Evolutionary conservation across 2,329 filamentous ascomycete genomes (phyloP).

Genomic region (Aspergillus luchuensis): DNA sequence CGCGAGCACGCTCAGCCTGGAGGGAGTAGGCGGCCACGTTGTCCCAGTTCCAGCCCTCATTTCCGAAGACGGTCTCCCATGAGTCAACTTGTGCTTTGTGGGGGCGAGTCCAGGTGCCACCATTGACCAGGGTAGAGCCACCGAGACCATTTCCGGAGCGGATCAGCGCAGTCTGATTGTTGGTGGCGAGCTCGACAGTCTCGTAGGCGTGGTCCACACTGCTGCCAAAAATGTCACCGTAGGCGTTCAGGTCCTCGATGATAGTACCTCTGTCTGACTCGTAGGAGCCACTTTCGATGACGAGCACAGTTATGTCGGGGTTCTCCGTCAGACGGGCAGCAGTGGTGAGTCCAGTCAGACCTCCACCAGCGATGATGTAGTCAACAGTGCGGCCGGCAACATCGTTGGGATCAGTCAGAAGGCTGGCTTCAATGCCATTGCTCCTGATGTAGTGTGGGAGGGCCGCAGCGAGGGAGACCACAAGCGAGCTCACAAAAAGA

Average conservation of each 20-base stretch:
- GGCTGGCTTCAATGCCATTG: background rate
- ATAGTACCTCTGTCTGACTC: conserved; percentile 29
- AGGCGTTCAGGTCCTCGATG: conserved; percentile 28
- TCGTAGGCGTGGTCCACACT: conserved; percentile 25
- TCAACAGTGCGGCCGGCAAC: conserved; percentile 25
- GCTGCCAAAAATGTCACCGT: conserved; percentile 31
- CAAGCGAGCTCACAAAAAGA: background rate
- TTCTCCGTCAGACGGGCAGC: conserved; percentile 30
- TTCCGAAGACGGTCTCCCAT: conserved; percentile 44
- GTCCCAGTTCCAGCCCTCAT: conserved; percentile 50
- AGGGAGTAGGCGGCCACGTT: conserved; percentile 52
- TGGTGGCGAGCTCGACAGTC: conserved; percentile 20
- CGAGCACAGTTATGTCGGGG: conserved; percentile 27
- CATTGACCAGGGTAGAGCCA: conserved; percentile 34
- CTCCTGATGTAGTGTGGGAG: background rate
- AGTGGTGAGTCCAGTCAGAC: conserved; percentile 33
- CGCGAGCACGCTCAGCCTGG: conserved; percentile 34
- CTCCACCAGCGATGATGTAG: conserved; percentile 37
- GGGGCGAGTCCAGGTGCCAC: conserved; percentile 33
- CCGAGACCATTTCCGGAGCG: conserved; percentile 31
- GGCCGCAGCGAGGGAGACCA: background rate
- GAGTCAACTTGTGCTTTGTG: conserved; percentile 29
- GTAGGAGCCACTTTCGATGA: conserved; percentile 35
- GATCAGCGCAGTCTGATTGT: conserved; percentile 25
- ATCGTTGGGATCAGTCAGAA: conserved; percentile 19